A percentile compares a stretch with the other conserved stretches of the same genome.
phyloP scores from a whole-genome alignment of 2,329 filamentous ascomycete genomes.

The Coniella vitis region DNA sequence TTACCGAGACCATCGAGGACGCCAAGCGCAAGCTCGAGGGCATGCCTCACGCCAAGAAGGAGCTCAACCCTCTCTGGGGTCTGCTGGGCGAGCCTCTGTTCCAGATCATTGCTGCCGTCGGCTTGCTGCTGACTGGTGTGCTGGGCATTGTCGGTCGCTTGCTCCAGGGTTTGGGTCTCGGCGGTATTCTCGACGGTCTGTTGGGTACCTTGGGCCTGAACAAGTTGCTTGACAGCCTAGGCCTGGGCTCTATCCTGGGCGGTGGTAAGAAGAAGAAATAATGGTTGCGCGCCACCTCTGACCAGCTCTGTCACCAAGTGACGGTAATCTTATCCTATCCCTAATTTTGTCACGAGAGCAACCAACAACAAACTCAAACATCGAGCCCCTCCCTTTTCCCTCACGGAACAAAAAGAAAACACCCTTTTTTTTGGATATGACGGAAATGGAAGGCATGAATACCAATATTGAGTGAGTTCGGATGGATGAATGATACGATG shows the following conservation, averaged over 20 bases:
- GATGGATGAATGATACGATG: too few relatives aligned
- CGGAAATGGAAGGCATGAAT: too few relatives aligned
- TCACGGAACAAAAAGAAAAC: too few relatives aligned
- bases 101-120: slow-evolving; percentile 88
- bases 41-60: slow-evolving; percentile 93
- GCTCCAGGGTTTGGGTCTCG: slow-evolving; percentile 73
- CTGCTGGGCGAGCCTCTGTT: slow-evolving; percentile 78
- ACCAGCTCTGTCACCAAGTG: neutral
- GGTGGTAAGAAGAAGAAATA: slow-evolving; percentile 35
- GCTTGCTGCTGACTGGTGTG: slow-evolving; percentile 74
- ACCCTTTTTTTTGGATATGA: too few relatives aligned
- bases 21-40: slow-evolving; percentile 85
- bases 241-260: slow-evolving; percentile 45
- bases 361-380: too few relatives aligned
- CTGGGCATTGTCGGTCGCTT: slow-evolving; percentile 77
- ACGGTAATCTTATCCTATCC: neutral
- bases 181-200: slow-evolving; percentile 71
- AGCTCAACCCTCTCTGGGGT: slow-evolving; percentile 84
- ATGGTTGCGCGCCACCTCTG: neutral
- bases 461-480: too few relatives aligned
- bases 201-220: slow-evolving; percentile 71
- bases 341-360: neutral
- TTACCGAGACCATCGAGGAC: slow-evolving; percentile 77
- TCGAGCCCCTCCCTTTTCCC: too few relatives aligned
- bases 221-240: slow-evolving; percentile 68